A percentile compares a stretch with the other conserved stretches of the same genome.
These are phyloP conservation scores for Suillus occidentalis DNA, from an alignment of 768 basidiomycete species.

Conservation along the genomic window DNA sequence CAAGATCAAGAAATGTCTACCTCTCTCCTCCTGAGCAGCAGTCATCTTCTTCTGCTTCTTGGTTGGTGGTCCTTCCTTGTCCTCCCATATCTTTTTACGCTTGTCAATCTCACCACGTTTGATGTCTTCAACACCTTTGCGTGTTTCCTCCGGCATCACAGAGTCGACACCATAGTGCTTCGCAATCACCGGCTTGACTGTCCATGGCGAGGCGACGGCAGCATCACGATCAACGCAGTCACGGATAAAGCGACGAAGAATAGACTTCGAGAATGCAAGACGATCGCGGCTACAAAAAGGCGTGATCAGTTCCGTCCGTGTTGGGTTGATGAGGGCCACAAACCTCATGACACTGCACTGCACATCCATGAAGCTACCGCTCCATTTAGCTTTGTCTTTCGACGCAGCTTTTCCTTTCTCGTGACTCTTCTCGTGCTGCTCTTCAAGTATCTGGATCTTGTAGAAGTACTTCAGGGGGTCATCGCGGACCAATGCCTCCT, in stretches of 20 bases:
- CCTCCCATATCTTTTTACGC: slow-evolving; percentile 87
- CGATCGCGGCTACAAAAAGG: slow-evolving; percentile 76
- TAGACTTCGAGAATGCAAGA: slow-evolving; percentile 93
- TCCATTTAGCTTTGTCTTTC: slow-evolving; percentile 64
- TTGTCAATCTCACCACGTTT: slow-evolving; percentile 92
- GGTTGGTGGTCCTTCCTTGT: slow-evolving; percentile 77
- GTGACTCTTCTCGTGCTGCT: slow-evolving; percentile 67
- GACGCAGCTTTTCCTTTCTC: slow-evolving; percentile 55
- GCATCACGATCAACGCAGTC: slow-evolving; percentile 94
- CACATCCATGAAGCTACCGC: slow-evolving; percentile 82
- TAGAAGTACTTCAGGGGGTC: slow-evolving; percentile 85
- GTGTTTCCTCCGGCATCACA: slow-evolving; percentile 83
- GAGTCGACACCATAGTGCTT: slow-evolving; percentile 81
- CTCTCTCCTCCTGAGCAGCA: slow-evolving; percentile 72
- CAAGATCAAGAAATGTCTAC: slow-evolving; percentile 36
- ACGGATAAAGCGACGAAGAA: slow-evolving; percentile 92
- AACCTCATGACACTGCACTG: slow-evolving; percentile 80
- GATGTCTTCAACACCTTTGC: slow-evolving; percentile 73
- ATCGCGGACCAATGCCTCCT: slow-evolving; percentile 71
- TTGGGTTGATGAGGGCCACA: slow-evolving; percentile 21
- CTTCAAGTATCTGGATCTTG: slow-evolving; percentile 82
- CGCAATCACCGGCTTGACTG: slow-evolving; percentile 84
- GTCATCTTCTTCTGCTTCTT: slow-evolving; percentile 84
- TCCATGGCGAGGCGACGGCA: slow-evolving; percentile 94
- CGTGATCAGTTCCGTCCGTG: slow-evolving; percentile 6